Conservation (phyloP, 2,329 filamentous ascomycete species). For the Cercospora berteroae region DNA sequence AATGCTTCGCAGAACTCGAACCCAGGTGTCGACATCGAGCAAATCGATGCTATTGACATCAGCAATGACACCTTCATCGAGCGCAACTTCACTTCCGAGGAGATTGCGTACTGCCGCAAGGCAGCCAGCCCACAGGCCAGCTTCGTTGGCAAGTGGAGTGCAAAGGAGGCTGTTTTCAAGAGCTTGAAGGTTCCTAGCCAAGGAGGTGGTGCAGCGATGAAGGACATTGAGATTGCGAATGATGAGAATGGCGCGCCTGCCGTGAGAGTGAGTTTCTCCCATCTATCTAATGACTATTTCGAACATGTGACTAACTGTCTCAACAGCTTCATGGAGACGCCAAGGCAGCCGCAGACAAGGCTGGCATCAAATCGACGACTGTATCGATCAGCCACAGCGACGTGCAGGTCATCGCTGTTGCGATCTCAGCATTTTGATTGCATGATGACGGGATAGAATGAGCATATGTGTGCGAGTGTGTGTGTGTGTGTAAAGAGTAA, state of each 20-base stretch:
- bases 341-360: constrained; percentile 75
- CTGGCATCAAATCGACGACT: constrained; percentile 81
- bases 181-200: constrained; percentile 81
- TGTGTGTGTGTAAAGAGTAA: neutral
- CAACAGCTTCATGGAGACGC: constrained; percentile 80
- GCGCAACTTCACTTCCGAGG: constrained; percentile 84
- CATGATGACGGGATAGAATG: neutral
- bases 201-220: constrained; percentile 84
- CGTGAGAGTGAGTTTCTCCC: constrained; percentile 69
- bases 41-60: constrained; percentile 81
- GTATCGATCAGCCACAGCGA: constrained; percentile 97
- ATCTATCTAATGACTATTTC: neutral
- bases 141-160: constrained; percentile 93
- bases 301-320: constrained; percentile 22
- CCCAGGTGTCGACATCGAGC: constrained; percentile 92
- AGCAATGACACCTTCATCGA: constrained; percentile 91
- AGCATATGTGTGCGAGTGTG: neutral
- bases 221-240: constrained; percentile 88
- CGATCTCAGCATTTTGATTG: constrained; percentile 45
- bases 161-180: constrained; percentile 99
- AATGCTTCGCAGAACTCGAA: constrained; percentile 61
- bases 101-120: constrained; percentile 82
- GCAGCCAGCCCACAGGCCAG: constrained; percentile 79
- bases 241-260: constrained; percentile 78
- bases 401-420: constrained; percentile 89